A percentile compares a stretch with the other conserved stretches of the same genome.
These are phyloP conservation scores for Hansfordia pulvinata DNA, from an alignment of 2,329 filamentous ascomycete species.

Conservation along the genomic window DNA sequence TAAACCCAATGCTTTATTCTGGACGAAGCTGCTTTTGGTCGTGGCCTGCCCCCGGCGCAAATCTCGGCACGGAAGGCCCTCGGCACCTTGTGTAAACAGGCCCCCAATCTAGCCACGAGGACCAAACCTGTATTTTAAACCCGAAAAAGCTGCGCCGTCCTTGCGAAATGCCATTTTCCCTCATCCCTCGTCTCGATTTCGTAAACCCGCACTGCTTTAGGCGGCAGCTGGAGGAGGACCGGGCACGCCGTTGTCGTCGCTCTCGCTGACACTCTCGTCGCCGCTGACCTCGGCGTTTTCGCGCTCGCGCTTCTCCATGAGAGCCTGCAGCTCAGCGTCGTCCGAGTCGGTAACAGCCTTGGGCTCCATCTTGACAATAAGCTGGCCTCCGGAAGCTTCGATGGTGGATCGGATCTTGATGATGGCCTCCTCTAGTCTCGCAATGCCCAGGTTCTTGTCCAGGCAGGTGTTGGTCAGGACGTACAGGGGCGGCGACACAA, in stretches of 20 bases:
- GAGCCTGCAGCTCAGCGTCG: slow-evolving; percentile 86
- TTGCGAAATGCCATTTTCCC: background rate
- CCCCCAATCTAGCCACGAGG: no score
- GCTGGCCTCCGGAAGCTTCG: slow-evolving; percentile 60
- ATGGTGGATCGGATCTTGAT: slow-evolving; percentile 75
- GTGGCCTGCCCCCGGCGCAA: no score
- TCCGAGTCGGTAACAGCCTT: slow-evolving; percentile 99
- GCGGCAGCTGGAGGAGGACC: no score
- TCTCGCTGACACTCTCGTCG: slow-evolving; percentile 91
- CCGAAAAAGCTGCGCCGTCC: background rate
- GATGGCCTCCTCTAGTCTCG: slow-evolving; percentile 78
- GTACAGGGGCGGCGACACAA: slow-evolving; percentile 95
- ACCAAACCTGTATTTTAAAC: background rate
- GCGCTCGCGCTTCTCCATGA: slow-evolving; percentile 98
- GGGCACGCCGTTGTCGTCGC: slow-evolving; percentile 73
- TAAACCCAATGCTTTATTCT: no score
- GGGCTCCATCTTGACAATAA: slow-evolving; percentile 93
- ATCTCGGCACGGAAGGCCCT: no score
- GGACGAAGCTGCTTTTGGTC: no score
- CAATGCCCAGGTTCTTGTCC: slow-evolving; percentile 81
- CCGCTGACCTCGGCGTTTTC: slow-evolving; percentile 97
- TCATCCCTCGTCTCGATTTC: background rate
- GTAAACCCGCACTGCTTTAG: no score
- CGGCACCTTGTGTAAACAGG: no score
- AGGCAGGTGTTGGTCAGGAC: slow-evolving; percentile 91